Percentiles rank a stretch among this genome's conserved stretches.
These are phyloP conservation scores for Arabis alpina DNA, from an alignment of 345 rosid species.

Conservation along the genomic window DNA sequence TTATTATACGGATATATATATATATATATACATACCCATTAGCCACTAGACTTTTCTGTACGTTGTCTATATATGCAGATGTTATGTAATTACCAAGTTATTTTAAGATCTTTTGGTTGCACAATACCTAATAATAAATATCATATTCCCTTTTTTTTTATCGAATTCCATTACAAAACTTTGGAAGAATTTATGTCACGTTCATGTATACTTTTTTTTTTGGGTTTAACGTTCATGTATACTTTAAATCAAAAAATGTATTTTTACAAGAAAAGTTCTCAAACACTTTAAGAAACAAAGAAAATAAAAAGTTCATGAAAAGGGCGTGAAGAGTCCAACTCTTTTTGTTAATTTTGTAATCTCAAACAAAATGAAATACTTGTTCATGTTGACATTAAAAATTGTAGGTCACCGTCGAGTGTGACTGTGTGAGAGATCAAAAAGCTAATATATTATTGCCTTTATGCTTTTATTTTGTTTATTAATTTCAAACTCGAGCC, in stretches of 20 bases:
- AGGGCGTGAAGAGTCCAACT: constrained; percentile 25
- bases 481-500: not conserved
- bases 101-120: constrained; percentile 6
- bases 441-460: not conserved
- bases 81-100: constrained; percentile 32
- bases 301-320: constrained; percentile 25
- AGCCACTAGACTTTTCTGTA: constrained; percentile 3
- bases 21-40: constrained; percentile 13
- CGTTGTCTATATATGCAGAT: constrained; percentile 14
- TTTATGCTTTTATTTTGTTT: constrained; percentile 12
- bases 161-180: not conserved
- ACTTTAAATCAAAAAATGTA: constrained; percentile 12
- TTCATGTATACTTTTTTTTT: not conserved
- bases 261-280: not conserved
- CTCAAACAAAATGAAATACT: constrained; percentile 1
- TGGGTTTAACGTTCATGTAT: constrained; percentile 9
- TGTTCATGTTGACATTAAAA: constrained; percentile 28
- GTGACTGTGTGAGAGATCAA: not conserved
- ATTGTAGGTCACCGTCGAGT: not conserved
- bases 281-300: constrained; percentile 8
- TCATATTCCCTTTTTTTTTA: not conserved
- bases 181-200: constrained; percentile 3
- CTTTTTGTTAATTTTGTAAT: constrained; percentile 13
- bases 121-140: constrained; percentile 1
- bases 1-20: constrained; percentile 14